Base-by-base conservation (phyloP, 1,284 basidiomycete species). In the Papiliotrema nemorosa region DNA sequence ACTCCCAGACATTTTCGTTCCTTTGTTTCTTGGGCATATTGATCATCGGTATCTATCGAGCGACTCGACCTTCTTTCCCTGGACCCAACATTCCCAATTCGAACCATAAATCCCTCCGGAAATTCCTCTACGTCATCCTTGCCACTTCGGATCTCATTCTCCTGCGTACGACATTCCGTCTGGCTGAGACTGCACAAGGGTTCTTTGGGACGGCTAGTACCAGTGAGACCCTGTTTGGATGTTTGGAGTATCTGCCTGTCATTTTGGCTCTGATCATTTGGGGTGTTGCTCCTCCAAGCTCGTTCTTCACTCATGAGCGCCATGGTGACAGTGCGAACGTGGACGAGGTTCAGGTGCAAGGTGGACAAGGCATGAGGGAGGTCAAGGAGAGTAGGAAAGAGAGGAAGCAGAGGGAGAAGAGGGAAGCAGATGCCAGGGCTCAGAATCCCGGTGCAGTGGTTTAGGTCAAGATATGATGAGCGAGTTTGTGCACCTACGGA, bases 121-220 rank as follows among this genome's bases (percentile, higher is more conserved):
- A 44, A 2, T 63, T 73, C 47, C 55, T 72, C n/a, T 57, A 48
- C 45, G 41, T 62, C 33, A 57, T 70, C 29, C 43, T 74, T 7
- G 47, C 53, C 22, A 64, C 72, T 3, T 62, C 66, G 2, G 38
- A 64, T 1, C 56, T 75, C 39, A 62, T 77, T 43, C 64, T 73
- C 24, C 55, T 74, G 2, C 61, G 75, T 6, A 78, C 76, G 1
- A 54, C 70, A 1, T 78, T 70, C 57, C 66, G 76, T 41, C 61
- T 77, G 18, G 75, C 75, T 13, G 76, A 77, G 53, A 74, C 75
- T 20, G 74, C 68, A 12, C 66, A 75, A 52, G 72, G 75, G 24
- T 64, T 73, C 40, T 72, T 72, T 50, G 69, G 70, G 2, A 53
- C 42, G 16, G 74, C 74, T 0, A 62, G 63, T n/a, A 66, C 66